Percentiles rank a stretch among this genome's conserved stretches.
phyloP scores from a whole-genome alignment of 768 basidiomycete species.

The Boletus sp. region DNA sequence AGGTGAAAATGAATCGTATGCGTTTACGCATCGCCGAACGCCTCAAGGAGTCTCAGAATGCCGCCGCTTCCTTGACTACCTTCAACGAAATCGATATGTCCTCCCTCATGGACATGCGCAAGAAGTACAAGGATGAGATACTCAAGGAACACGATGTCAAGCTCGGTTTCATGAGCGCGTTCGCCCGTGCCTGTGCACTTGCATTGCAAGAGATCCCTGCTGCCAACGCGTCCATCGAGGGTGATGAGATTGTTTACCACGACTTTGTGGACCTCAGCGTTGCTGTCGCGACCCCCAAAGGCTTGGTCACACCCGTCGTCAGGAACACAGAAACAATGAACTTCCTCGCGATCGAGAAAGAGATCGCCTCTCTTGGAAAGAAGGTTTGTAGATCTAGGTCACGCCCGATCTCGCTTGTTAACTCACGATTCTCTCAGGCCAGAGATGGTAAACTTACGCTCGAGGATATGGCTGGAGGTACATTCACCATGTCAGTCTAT shows the following conservation, averaged over 20 bases:
- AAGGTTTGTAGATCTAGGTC: slow-evolving; percentile 50
- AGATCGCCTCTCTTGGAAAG: slow-evolving; percentile 86
- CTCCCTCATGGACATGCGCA: slow-evolving; percentile 87
- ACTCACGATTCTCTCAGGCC: slow-evolving; percentile 46
- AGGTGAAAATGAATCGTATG: slow-evolving; percentile 99
- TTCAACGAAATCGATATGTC: slow-evolving; percentile 99
- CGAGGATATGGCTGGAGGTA: slow-evolving; percentile 97
- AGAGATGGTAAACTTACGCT: slow-evolving; percentile 91
- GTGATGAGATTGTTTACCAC: slow-evolving; percentile 88
- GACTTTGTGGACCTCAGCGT: slow-evolving; percentile 94
- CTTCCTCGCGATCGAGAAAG: slow-evolving; percentile 90
- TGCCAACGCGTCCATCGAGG: slow-evolving; percentile 94
- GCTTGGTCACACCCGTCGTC: slow-evolving; percentile 94
- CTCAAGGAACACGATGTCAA: slow-evolving; percentile 93
- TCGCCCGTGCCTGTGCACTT: slow-evolving; percentile 81
- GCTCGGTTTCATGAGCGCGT: slow-evolving; percentile 97
- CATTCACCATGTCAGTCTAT: slow-evolving; percentile 89
- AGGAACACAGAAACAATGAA: slow-evolving; percentile 85
- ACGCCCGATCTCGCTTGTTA: slow-evolving; percentile 3
- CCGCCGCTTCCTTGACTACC: slow-evolving; percentile 93
- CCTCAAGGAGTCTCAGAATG: slow-evolving; percentile 96
- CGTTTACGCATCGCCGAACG: slow-evolving; percentile 95
- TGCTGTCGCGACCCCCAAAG: slow-evolving; percentile 96
- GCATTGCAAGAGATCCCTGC: slow-evolving; percentile 90
- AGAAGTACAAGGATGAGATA: slow-evolving; percentile 89